Evolutionary conservation across 1,139 yeast genomes (phyloP).

Genomic region (Debaryomyces subglobosus): DNA sequence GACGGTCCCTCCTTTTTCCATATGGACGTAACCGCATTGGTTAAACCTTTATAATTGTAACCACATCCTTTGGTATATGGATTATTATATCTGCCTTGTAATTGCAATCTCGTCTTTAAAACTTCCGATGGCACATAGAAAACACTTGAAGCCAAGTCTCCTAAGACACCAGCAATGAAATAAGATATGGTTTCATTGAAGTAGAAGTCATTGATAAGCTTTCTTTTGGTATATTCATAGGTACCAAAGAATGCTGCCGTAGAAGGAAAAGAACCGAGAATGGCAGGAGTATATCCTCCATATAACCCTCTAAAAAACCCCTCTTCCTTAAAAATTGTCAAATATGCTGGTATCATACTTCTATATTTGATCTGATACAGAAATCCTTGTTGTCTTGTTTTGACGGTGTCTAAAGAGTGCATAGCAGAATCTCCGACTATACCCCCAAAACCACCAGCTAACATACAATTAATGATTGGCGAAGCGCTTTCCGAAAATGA

Average conservation of each 20-base stretch:
- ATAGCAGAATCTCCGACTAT: conserved; percentile 88
- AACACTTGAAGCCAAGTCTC: conserved; percentile 88
- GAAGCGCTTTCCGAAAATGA: conserved; percentile 18
- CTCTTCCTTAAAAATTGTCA: conserved; percentile 75
- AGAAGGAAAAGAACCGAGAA: conserved; percentile 89
- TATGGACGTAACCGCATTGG: conserved; percentile 70
- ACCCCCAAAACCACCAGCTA: conserved; percentile 96
- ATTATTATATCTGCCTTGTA: conserved; percentile 87
- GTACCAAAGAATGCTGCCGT: conserved; percentile 92
- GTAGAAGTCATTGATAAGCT: conserved; percentile 62
- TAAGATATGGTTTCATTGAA: conserved; percentile 81
- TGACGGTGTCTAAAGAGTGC: conserved; percentile 96
- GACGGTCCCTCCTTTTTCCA: conserved; percentile 67
- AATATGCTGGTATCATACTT: conserved; percentile 68
- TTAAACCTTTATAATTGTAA: conserved; percentile 75
- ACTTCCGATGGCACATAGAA: conserved; percentile 97
- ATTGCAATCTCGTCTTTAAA: conserved; percentile 86
- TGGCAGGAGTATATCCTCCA: conserved; percentile 91
- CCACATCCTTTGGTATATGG: conserved; percentile 74
- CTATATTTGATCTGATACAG: conserved; percentile 67
- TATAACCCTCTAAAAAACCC: conserved; percentile 85
- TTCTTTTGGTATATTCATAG: conserved; percentile 79
- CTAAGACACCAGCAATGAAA: conserved; percentile 83
- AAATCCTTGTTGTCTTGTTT: conserved; percentile 95
- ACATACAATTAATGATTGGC: conserved; percentile 64